These are phyloP conservation scores for Sclerotinia subarctica DNA, from an alignment of 2,329 filamentous ascomycete species.

Conservation along the genomic window DNA sequence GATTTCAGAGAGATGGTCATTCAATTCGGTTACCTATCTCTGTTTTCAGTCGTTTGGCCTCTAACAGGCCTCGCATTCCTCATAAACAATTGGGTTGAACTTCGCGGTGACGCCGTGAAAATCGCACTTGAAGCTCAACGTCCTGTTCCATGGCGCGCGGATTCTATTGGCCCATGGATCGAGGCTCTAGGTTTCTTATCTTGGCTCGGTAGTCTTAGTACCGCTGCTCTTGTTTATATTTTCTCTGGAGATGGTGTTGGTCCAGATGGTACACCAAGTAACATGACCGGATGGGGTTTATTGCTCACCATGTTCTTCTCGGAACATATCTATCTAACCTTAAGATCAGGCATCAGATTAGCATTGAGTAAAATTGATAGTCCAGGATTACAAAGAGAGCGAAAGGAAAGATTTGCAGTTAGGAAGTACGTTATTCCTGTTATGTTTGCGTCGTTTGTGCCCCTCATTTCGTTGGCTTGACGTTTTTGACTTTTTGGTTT, in stretches of 20 bases:
- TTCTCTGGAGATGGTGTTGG: constrained; percentile 70
- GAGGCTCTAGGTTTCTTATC: constrained; percentile 83
- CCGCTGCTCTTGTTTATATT: constrained; percentile 82
- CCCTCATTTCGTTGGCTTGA: not conserved
- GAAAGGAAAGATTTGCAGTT: constrained; percentile 74
- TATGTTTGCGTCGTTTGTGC: constrained; percentile 9
- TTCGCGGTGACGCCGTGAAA: constrained; percentile 90
- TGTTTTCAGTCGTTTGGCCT: constrained; percentile 94
- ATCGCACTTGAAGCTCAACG: constrained; percentile 87
- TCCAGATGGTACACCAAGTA: constrained; percentile 61
- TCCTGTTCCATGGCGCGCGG: constrained; percentile 83
- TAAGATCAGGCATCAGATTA: constrained; percentile 68
- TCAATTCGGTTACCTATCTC: constrained; percentile 78
- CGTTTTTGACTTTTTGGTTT: not conserved
- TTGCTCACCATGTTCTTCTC: constrained; percentile 79
- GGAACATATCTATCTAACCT: constrained; percentile 84
- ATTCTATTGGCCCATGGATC: constrained; percentile 93
- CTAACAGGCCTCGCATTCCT: constrained; percentile 86
- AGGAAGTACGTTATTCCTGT: constrained; percentile 60
- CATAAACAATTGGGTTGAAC: constrained; percentile 93
- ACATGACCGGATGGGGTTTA: constrained; percentile 76
- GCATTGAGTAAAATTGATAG: constrained; percentile 79
- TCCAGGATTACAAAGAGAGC: constrained; percentile 80
- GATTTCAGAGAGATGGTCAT: constrained; percentile 95
- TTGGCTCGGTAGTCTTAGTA: constrained; percentile 88